A percentile compares a stretch with the other conserved stretches of the same genome.
Evolutionary conservation across 208 protist species (phyloP).

Genomic region (Blechomonas ayalai): DNA sequence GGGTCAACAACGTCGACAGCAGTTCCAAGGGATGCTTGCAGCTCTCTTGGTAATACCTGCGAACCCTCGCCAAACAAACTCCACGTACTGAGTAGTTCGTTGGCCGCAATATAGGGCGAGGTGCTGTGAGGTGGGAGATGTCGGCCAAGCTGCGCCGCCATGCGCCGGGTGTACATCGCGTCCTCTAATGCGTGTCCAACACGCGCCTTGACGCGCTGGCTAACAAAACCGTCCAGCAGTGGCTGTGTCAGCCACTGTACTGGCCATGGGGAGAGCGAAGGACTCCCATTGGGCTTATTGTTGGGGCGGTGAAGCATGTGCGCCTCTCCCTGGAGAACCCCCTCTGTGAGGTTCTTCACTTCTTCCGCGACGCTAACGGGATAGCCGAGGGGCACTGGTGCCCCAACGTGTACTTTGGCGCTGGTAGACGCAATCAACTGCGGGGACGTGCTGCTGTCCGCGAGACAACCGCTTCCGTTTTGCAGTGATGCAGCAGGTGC

Average conservation of each 20-base stretch:
- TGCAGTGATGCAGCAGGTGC: not conserved
- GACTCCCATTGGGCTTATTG: not conserved
- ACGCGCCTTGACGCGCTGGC: conserved; percentile 45
- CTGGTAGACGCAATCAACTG: conserved; percentile 2
- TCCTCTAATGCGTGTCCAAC: conserved; percentile 22
- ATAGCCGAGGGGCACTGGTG: conserved; percentile 38
- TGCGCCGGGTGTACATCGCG: conserved; percentile 21
- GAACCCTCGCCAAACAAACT: conserved; percentile 57
- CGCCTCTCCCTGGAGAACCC: conserved; percentile 31
- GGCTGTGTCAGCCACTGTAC: conserved; percentile 51
- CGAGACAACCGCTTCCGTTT: not conserved
- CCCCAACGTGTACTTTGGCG: conserved; percentile 35
- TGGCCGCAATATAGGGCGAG: conserved; percentile 58
- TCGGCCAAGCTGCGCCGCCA: conserved; percentile 15
- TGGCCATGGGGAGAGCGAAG: conserved; percentile 7
- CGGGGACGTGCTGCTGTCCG: not conserved
- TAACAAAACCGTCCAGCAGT: conserved; percentile 59
- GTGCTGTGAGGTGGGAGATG: conserved; percentile 30
- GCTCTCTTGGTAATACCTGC: too few relatives aligned
- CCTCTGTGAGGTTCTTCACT: conserved; percentile 33
- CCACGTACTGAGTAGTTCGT: conserved; percentile 50
- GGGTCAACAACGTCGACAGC: not conserved
- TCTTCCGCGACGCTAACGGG: conserved; percentile 36
- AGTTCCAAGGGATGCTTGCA: not conserved
- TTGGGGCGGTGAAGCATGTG: conserved; percentile 18